These are phyloP conservation scores for Escovopsis sp. DNA, from an alignment of 2,329 filamentous ascomycete genomes.

Conservation along the genomic window DNA sequence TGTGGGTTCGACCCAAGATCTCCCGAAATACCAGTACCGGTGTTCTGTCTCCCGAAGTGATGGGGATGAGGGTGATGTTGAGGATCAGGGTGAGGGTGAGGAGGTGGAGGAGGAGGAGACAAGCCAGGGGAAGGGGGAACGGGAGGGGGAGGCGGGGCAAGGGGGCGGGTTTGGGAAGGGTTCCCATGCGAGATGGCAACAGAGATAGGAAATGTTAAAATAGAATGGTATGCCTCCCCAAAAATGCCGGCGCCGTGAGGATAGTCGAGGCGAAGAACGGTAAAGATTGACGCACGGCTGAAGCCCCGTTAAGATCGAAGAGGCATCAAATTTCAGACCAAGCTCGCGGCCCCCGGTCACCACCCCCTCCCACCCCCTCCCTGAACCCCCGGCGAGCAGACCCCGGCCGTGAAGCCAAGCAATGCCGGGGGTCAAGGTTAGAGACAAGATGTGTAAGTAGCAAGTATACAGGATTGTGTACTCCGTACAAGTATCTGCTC, in stretches of 20 bases:
- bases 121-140: too few species aligned
- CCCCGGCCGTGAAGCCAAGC: slow-evolving; percentile 1
- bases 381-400: slow-evolving; percentile 5
- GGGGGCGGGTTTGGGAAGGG: too few species aligned
- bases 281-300: slow-evolving; percentile 3
- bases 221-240: neutral
- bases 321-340: too few species aligned
- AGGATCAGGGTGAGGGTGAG: slow-evolving; percentile 8
- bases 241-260: neutral
- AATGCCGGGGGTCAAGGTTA: slow-evolving; percentile 2
- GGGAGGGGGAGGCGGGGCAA: too few species aligned
- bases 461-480: too few species aligned
- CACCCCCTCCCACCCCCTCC: too few species aligned
- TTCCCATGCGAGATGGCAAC: too few species aligned
- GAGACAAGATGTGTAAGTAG: neutral
- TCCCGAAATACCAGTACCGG: too few species aligned
- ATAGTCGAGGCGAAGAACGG: slow-evolving; percentile 3
- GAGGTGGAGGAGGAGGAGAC: slow-evolving; percentile 7
- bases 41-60: slow-evolving; percentile 15
- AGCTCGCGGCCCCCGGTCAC: slow-evolving; percentile 1
- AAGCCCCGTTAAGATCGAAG: slow-evolving; percentile 2
- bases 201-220: slow-evolving; percentile 1
- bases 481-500: too few species aligned
- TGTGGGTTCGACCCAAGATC: slow-evolving; percentile 6
- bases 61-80: slow-evolving; percentile 3